These are phyloP conservation scores for Poa annua DNA, from an alignment of 176 grass and related monocot species.

Conservation along the genomic window DNA sequence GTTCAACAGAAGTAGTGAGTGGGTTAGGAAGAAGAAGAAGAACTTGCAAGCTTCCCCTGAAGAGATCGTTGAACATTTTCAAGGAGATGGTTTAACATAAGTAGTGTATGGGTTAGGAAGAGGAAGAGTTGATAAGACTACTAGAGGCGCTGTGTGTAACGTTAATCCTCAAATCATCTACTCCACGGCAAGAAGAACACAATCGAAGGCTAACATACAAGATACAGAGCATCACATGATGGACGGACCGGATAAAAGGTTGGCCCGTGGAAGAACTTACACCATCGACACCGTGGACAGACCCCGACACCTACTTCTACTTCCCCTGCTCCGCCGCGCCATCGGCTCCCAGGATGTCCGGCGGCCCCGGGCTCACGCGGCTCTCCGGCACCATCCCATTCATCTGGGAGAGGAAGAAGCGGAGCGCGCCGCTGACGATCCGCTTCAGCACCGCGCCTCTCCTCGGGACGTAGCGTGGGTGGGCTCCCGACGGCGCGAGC, in stretches of 20 bases:
- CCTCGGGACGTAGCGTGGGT: slow-evolving; percentile 44
- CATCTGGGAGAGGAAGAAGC: slow-evolving; percentile 1
- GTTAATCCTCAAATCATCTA: not conserved
- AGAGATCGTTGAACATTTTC: too few species aligned
- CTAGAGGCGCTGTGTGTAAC: not conserved
- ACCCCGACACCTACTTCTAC: not conserved
- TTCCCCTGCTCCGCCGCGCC: slow-evolving; percentile 24
- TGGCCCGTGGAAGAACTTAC: not conserved
- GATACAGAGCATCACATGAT: not conserved
- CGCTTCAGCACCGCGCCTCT: slow-evolving; percentile 50
- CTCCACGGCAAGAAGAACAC: not conserved
- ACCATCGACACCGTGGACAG: not conserved
- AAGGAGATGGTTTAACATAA: not conserved
- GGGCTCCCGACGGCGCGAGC: not conserved
- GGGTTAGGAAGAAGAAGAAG: not conserved
- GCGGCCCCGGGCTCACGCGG: slow-evolving; percentile 36
- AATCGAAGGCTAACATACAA: not conserved
- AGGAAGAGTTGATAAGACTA: not conserved
- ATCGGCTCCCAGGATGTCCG: not conserved
- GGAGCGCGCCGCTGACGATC: slow-evolving; percentile 14
- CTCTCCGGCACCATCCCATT: not conserved
- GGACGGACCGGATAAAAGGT: slow-evolving; percentile 39
- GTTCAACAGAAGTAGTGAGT: not conserved
- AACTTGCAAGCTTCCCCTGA: too few species aligned
- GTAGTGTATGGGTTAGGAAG: too few species aligned